Evolutionary conservation across 179 eudicot genomes (phyloP).

Genomic region (Actinidia chinensis): DNA sequence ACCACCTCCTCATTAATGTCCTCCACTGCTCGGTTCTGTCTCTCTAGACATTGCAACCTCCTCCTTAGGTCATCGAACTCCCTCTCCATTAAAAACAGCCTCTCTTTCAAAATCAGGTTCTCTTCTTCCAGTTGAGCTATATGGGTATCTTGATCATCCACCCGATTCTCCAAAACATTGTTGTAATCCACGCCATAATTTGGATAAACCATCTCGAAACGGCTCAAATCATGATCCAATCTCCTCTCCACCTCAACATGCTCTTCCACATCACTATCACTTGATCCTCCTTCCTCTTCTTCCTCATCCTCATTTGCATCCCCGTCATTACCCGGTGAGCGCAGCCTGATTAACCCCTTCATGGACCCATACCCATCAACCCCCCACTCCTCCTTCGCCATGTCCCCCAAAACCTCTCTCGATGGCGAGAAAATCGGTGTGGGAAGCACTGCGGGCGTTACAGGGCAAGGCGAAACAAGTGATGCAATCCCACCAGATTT

Average conservation of each 20-base stretch:
- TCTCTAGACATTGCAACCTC: constrained; percentile 74
- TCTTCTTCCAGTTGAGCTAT: constrained; percentile 90
- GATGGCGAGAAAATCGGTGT: constrained; percentile 92
- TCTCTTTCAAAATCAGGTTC: constrained; percentile 79
- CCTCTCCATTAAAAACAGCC: constrained; percentile 88
- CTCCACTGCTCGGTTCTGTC: constrained; percentile 51
- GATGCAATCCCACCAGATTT: constrained; percentile 85
- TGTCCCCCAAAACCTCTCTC: constrained; percentile 85
- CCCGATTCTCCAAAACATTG: constrained; percentile 72
- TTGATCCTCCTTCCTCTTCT: constrained; percentile 78
- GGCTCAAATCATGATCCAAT: constrained; percentile 86
- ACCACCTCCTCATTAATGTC: constrained; percentile 67
- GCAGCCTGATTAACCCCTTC: constrained; percentile 91
- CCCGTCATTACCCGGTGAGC: constrained; percentile 72
- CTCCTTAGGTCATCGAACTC: constrained; percentile 80
- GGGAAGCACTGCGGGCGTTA: constrained; percentile 87
- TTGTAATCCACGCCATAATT: constrained; percentile 51
- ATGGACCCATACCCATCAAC: constrained; percentile 97
- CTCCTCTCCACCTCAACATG: constrained; percentile 97
- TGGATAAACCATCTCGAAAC: constrained; percentile 93
- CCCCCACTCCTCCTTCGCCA: constrained; percentile 99
- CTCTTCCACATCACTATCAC: constrained; percentile 98
- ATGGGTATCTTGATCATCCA: constrained; percentile 93
- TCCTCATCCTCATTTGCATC: constrained; percentile 70
- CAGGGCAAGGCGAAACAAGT: constrained; percentile 81